Evolutionary conservation across 129 eudicot species (phyloP).

Genomic region (Kitagawia praeruptora): DNA sequence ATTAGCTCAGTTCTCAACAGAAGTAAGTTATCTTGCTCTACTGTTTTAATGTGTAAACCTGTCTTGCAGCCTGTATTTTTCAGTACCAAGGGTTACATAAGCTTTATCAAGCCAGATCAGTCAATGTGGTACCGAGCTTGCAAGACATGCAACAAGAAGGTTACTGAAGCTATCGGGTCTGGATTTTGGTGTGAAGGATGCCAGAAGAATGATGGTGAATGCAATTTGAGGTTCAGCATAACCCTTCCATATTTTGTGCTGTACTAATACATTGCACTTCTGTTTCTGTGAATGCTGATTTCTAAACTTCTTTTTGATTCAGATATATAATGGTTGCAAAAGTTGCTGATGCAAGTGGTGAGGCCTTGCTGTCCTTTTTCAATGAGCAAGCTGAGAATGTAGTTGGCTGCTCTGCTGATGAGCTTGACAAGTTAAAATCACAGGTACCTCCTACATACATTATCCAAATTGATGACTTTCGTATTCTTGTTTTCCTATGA

Average conservation of each 20-base stretch:
- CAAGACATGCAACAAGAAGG: slow-evolving; percentile 88
- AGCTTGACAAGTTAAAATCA: slow-evolving; percentile 59
- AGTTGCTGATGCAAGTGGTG: slow-evolving; percentile 77
- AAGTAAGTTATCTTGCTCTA: neutral
- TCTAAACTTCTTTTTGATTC: neutral
- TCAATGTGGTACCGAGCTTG: slow-evolving; percentile 89
- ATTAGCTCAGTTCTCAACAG: neutral
- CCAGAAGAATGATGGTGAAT: slow-evolving; percentile 56
- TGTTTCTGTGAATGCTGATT: neutral
- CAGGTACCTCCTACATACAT: slow-evolving; percentile 30
- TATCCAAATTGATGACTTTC: neutral
- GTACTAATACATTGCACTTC: neutral
- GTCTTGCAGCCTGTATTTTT: slow-evolving; percentile 64
- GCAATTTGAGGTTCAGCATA: slow-evolving; percentile 58
- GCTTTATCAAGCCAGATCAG: slow-evolving; percentile 70
- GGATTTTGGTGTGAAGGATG: slow-evolving; percentile 98
- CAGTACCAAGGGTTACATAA: slow-evolving; percentile 54
- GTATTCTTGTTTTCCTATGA: neutral
- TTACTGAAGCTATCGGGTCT: slow-evolving; percentile 71
- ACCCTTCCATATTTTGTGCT: neutral
- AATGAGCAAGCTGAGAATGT: slow-evolving; percentile 75
- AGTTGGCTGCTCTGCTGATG: slow-evolving; percentile 81
- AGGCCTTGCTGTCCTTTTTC: slow-evolving; percentile 73
- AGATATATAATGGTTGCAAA: slow-evolving; percentile 72
- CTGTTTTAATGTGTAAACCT: neutral